phyloP scores from a whole-genome alignment of 2,329 filamentous ascomycete genomes.

The Xylariaceae sp. region DNA sequence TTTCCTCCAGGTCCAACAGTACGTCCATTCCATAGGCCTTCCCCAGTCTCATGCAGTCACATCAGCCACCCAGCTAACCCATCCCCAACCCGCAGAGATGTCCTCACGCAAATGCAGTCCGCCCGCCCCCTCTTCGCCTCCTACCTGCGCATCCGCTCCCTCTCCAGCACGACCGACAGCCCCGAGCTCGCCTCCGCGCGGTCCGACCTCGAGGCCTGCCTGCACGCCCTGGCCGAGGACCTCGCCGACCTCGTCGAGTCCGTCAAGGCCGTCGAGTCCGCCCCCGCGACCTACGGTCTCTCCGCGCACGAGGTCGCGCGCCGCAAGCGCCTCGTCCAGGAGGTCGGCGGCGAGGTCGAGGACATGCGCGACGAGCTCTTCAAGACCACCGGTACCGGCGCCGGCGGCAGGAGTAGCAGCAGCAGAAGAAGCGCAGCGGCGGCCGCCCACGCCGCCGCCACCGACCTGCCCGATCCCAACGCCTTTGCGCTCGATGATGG shows the following conservation, averaged over 20 bases:
- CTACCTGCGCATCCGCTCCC: conserved; percentile 91
- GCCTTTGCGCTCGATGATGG: conserved; percentile 55
- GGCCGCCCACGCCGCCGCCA: conserved; percentile 30
- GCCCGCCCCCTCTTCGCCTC: conserved; percentile 87
- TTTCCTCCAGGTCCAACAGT: conserved; percentile 71
- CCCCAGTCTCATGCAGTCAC: neutral
- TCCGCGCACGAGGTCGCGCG: conserved; percentile 77
- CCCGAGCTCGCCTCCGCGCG: conserved; percentile 82
- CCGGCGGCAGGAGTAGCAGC: conserved; percentile 3
- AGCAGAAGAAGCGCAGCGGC: conserved; percentile 8
- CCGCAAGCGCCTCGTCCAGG: conserved; percentile 76
- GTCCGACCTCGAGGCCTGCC: conserved; percentile 60
- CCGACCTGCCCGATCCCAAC: conserved; percentile 50
- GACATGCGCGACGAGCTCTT: conserved; percentile 81
- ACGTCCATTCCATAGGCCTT: conserved; percentile 22
- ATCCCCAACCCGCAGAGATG: conserved; percentile 59
- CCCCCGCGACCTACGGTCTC: conserved; percentile 83
- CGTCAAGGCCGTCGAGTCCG: conserved; percentile 80
- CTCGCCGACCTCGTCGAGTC: conserved; percentile 83
- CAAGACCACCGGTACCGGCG: conserved; percentile 36
- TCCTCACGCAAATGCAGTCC: conserved; percentile 74
- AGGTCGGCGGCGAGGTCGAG: conserved; percentile 84
- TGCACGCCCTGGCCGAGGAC: conserved; percentile 72
- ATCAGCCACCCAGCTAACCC: neutral
- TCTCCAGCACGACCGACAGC: conserved; percentile 65